phyloP scores from a whole-genome alignment of 306 rosid species.

The Dicorynia guianensis region DNA sequence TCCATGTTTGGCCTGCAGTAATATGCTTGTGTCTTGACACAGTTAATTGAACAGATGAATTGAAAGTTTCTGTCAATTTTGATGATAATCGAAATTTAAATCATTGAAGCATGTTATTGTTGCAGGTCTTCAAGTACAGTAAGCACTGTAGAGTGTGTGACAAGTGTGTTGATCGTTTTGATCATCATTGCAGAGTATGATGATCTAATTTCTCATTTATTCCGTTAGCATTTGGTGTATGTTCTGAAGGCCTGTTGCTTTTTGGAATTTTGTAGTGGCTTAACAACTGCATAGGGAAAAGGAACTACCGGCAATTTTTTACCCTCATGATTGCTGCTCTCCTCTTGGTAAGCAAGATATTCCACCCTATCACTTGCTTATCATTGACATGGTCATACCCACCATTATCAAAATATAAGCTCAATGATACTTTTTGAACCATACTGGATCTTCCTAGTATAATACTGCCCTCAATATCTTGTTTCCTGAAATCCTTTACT shows the following conservation, averaged over 20 bases:
- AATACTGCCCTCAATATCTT: constrained; percentile 1
- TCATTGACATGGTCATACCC: constrained; percentile 26
- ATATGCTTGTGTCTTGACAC: not conserved
- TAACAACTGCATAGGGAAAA: constrained; percentile 91
- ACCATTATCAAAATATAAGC: constrained; percentile 25
- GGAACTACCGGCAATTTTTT: constrained; percentile 89
- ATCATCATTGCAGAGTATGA: constrained; percentile 98
- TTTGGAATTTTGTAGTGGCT: constrained; percentile 80
- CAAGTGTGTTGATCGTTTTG: constrained; percentile 91
- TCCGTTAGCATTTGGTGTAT: constrained; percentile 30
- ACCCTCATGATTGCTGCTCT: constrained; percentile 94
- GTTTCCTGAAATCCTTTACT: constrained; percentile 11
- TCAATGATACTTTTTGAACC: constrained; percentile 13
- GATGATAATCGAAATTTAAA: constrained; percentile 11
- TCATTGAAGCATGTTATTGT: constrained; percentile 29
- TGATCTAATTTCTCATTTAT: constrained; percentile 25
- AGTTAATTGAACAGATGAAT: constrained; percentile 4
- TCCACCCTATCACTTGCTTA: constrained; percentile 34
- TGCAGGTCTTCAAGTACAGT: constrained; percentile 96
- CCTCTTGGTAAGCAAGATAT: constrained; percentile 82
- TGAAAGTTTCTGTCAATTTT: constrained; percentile 16
- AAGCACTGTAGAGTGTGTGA: constrained; percentile 98
- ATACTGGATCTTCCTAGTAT: not conserved
- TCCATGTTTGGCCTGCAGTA: not conserved
- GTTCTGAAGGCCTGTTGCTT: constrained; percentile 30